Base-by-base conservation (phyloP, 2,329 filamentous ascomycete species). In the Ophidiomyces ophidiicola region DNA sequence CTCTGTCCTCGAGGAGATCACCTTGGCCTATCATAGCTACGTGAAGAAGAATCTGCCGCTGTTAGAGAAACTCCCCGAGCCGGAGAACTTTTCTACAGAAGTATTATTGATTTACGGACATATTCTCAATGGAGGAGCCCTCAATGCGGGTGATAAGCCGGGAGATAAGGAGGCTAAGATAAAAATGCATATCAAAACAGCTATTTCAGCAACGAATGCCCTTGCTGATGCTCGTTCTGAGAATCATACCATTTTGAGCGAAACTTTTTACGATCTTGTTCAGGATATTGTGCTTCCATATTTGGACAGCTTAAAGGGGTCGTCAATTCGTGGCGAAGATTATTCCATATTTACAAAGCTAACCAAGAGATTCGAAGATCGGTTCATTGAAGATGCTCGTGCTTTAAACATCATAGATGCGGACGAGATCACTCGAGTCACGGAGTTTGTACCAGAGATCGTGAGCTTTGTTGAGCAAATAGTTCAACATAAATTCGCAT, bases 381-480 rank as follows among this genome's bases (percentile, higher is more conserved):
- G 84, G 10, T 96, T 94, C 60, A 81, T 82, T 56, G 76, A 82
- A 42, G 88, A 96, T 53, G 87, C 96, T 80, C 72, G 77, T 45
- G 76, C 78, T 5, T 66, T 96, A 36, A 96, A 96, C 52, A 84
- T 93, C 7, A 68, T 88, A 26, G 71, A 78, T 15, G 86, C 88
- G 0, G 82, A 92, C 52, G 73, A 81, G 23, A 67, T 94, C 18
- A 94, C 86, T 0, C 70, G 87, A 41, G 88, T 94, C n/a, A 94
- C 86, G 1, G 85, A 94, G 52, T 94, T 90, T 50, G 82, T 88
- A 3, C 78, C 79, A 0, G 78, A 93, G 53, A 94, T 96, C 53
- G 84, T 82, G 32, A 67, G 72, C 6, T 94, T 93, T 46, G 84
- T 94, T 0, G 74, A 88, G 52, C 76, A 73, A 47, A 83, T 94